Evolutionary conservation across 169 alveolate species (phyloP).

Genomic region (Cyclospora cayetanensis): DNA sequence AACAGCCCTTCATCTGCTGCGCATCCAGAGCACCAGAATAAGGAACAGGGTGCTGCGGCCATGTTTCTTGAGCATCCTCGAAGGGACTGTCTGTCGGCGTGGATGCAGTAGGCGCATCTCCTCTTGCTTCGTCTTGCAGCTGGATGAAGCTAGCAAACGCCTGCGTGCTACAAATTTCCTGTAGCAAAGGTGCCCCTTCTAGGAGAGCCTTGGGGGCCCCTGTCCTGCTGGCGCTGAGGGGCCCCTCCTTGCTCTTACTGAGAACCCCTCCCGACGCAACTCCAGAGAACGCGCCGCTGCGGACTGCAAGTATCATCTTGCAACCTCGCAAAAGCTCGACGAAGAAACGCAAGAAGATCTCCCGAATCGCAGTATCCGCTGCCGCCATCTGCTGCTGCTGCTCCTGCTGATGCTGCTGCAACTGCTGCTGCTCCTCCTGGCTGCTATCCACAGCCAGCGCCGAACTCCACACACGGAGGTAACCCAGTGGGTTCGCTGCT

Average conservation of each 20-base stretch:
- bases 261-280: neutral
- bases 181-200: slow-evolving; percentile 21
- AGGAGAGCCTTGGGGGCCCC: neutral
- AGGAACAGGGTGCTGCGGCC: no score
- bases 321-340: slow-evolving; percentile 49
- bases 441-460: neutral
- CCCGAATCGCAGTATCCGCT: slow-evolving; percentile 26
- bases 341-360: slow-evolving; percentile 40
- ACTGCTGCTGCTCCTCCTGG: slow-evolving; percentile 43
- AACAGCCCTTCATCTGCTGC: neutral
- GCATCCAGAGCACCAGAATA: no score
- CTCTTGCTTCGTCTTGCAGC: slow-evolving; percentile 44
- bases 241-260: slow-evolving; percentile 6
- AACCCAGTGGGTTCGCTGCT: slow-evolving; percentile 19
- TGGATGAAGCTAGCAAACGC: slow-evolving; percentile 49
- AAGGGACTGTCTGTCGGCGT: neutral
- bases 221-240: slow-evolving; percentile 7
- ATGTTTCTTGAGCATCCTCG: neutral
- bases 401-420: neutral
- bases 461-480: slow-evolving; percentile 33
- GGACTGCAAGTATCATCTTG: neutral
- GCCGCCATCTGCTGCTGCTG: slow-evolving; percentile 28
- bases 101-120: neutral
- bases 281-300: neutral
- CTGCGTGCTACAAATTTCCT: slow-evolving; percentile 56